These are phyloP conservation scores for Talaromyces funiculosus DNA, from an alignment of 2,329 filamentous ascomycete species.

Conservation along the genomic window DNA sequence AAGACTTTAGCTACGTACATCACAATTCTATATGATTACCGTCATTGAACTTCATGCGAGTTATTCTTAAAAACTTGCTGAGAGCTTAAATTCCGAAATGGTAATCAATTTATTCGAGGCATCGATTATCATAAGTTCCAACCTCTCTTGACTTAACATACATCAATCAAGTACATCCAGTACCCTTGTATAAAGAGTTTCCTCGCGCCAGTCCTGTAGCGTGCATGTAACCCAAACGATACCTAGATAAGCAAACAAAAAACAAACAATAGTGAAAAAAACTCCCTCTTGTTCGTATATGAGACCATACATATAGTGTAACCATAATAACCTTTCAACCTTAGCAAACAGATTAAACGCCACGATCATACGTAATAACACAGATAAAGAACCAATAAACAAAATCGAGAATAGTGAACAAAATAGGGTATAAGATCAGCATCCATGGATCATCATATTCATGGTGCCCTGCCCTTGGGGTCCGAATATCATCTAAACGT, in stretches of 20 bases:
- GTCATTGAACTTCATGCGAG: too few species aligned
- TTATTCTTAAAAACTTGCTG: too few species aligned
- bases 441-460: neutral
- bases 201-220: neutral
- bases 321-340: neutral
- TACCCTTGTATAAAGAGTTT: neutral
- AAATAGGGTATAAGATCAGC: neutral
- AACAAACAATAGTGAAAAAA: neutral
- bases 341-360: neutral
- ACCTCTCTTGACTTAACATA: neutral
- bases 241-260: neutral
- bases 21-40: too few species aligned
- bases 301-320: neutral
- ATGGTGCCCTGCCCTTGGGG: neutral
- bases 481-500: neutral
- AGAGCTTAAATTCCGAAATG: too few species aligned
- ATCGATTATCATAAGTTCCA: neutral
- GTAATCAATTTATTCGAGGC: neutral
- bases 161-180: neutral
- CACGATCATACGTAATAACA: neutral
- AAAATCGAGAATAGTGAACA: neutral
- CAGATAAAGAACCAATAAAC: neutral
- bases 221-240: neutral
- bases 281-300: neutral
- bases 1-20: neutral